Percentiles rank a stretch among this genome's conserved stretches.
phyloP scores from a whole-genome alignment of 495 filamentous ascomycete species.

The Neurospora sp. region DNA sequence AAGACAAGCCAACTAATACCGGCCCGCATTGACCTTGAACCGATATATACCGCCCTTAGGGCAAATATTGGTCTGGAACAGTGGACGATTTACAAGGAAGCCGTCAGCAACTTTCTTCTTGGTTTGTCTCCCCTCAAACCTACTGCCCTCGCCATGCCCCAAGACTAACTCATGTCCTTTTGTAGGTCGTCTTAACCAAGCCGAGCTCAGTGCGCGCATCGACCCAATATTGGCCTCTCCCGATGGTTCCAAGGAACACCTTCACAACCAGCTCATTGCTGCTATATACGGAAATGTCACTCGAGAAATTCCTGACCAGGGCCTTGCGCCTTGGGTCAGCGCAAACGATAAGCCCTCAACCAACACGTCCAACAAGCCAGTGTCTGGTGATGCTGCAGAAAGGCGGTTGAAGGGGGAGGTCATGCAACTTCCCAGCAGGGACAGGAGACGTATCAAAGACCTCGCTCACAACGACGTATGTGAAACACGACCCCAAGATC shows the following conservation, averaged over 20 bases:
- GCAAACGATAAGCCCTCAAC: conserved; percentile 86
- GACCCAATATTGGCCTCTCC: conserved; percentile 59
- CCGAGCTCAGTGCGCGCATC: conserved; percentile 68
- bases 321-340: conserved; percentile 90
- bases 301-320: conserved; percentile 82
- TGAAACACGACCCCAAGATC: background rate
- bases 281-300: conserved; percentile 80
- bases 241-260: conserved; percentile 61
- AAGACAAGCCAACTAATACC: conserved; percentile 59
- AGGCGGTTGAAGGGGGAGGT: conserved; percentile 84
- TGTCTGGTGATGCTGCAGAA: conserved; percentile 82
- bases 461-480: conserved; percentile 48
- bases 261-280: conserved; percentile 84
- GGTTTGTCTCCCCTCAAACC: conserved; percentile 34
- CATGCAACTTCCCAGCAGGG: conserved; percentile 81
- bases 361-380: conserved; percentile 64
- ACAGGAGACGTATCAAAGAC: conserved; percentile 79
- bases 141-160: conserved; percentile 5
- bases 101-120: conserved; percentile 67
- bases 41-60: conserved; percentile 80
- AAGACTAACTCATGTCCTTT: background rate
- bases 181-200: conserved; percentile 73
- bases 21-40: conserved; percentile 79
- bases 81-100: conserved; percentile 83
- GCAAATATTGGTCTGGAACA: conserved; percentile 63